A percentile compares a stretch with the other conserved stretches of the same genome.
These are phyloP conservation scores for Gastrolobium villosum DNA, from an alignment of 306 rosid species.

Conservation along the genomic window DNA sequence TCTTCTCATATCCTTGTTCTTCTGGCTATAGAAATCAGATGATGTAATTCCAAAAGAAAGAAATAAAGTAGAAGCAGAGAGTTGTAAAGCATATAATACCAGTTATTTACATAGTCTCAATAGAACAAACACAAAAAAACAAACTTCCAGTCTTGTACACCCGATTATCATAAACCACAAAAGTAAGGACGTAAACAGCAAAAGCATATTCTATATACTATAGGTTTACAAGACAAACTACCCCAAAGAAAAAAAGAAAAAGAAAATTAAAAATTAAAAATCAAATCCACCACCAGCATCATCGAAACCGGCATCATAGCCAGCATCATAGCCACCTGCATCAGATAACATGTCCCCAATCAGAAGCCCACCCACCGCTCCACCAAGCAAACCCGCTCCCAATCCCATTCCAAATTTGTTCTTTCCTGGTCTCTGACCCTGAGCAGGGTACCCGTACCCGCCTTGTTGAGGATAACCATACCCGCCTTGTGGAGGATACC, in stretches of 20 bases:
- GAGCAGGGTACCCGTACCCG: constrained; percentile 50
- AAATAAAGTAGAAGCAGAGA: background rate
- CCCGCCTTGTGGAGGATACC: constrained; percentile 25
- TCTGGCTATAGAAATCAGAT: background rate
- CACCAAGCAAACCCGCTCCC: constrained; percentile 83
- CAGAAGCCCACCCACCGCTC: constrained; percentile 75
- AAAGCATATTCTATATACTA: background rate
- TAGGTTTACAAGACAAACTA: background rate
- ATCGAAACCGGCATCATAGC: constrained; percentile 47
- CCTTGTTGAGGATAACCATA: constrained; percentile 40
- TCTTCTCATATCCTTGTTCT: background rate
- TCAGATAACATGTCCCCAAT: constrained; percentile 77
- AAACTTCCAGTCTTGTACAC: background rate
- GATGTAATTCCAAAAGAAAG: background rate
- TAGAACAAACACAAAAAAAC: background rate
- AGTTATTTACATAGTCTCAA: too few species aligned
- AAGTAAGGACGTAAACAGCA: background rate
- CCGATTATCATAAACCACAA: background rate
- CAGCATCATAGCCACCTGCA: constrained; percentile 45
- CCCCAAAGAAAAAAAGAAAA: background rate
- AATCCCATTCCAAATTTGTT: constrained; percentile 69
- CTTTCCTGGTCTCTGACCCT: constrained; percentile 47
- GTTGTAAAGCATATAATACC: background rate
- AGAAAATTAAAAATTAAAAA: background rate
- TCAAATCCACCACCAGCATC: constrained; percentile 53